Evolutionary conservation across 345 rosid genomes (phyloP).

Genomic region (Reutealis trisperma): DNA sequence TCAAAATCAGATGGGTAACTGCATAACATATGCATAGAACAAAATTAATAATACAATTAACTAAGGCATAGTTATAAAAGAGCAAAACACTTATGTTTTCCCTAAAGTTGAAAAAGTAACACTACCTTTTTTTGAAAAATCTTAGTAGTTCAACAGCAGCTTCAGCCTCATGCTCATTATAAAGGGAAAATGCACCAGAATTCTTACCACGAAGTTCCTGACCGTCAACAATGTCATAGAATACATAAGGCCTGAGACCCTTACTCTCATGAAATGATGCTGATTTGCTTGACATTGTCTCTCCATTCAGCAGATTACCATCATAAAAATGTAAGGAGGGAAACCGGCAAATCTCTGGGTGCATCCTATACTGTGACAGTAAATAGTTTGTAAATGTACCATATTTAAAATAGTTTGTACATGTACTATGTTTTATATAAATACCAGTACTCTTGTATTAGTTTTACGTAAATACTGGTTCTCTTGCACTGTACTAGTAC

Average conservation of each 20-base stretch:
- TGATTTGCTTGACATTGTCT: constrained; percentile 58
- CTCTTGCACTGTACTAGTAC: too few species aligned
- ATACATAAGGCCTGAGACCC: constrained; percentile 79
- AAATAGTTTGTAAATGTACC: constrained; percentile 27
- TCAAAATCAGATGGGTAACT: constrained; percentile 83
- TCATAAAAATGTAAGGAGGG: constrained; percentile 93
- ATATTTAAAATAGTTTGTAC: too few species aligned
- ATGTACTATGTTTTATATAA: too few species aligned
- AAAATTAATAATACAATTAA: not conserved
- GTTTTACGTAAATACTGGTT: too few species aligned
- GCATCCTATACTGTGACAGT: constrained; percentile 93
- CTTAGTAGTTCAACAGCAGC: constrained; percentile 80
- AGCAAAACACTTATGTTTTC: not conserved
- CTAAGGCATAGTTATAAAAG: not conserved
- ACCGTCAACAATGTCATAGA: constrained; percentile 82
- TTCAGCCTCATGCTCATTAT: constrained; percentile 84
- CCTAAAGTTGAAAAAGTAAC: constrained; percentile 6
- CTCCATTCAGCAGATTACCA: constrained; percentile 79
- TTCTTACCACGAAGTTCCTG: constrained; percentile 70
- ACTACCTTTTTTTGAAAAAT: constrained; percentile 70
- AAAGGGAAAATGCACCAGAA: constrained; percentile 72
- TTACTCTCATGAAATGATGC: constrained; percentile 68
- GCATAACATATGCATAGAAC: constrained; percentile 9
- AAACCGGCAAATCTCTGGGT: constrained; percentile 89
- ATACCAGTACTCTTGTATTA: not conserved